phyloP scores from a whole-genome alignment of 2,329 filamentous ascomycete genomes.

The Paraconiothyrium brasiliense region DNA sequence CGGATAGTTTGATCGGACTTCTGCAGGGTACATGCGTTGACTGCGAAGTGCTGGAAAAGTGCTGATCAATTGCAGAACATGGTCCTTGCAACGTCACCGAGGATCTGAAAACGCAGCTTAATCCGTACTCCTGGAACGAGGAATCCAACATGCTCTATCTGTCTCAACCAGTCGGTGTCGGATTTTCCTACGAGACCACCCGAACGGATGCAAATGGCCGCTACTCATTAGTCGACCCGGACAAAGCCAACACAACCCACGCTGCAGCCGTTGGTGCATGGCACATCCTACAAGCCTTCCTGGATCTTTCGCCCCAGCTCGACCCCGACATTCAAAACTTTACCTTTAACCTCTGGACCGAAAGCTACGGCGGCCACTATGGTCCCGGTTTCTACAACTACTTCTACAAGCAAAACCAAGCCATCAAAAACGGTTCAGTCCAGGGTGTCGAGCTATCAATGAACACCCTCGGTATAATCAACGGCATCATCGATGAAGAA shows the following conservation, averaged over 20 bases:
- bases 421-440: constrained; percentile 58
- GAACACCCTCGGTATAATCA: constrained; percentile 64
- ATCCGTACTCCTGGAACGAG: constrained; percentile 53
- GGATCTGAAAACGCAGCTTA: constrained; percentile 46
- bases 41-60: too few species aligned
- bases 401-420: constrained; percentile 65
- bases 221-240: constrained; percentile 43
- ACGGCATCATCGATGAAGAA: constrained; percentile 63
- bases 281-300: constrained; percentile 49
- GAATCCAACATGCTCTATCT: constrained; percentile 52
- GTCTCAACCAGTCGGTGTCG: constrained; percentile 51
- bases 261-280: constrained; percentile 47
- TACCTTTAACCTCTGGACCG: constrained; percentile 61
- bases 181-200: constrained; percentile 51
- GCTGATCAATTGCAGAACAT: constrained; percentile 39
- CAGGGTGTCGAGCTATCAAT: constrained; percentile 62
- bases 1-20: constrained; percentile 64
- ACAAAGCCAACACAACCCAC: constrained; percentile 45
- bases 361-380: constrained; percentile 59
- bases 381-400: constrained; percentile 65
- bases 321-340: constrained; percentile 62
- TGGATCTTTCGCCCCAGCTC: constrained; percentile 50
- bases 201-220: constrained; percentile 35
- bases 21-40: constrained; percentile 53
- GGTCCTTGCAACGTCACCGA: constrained; percentile 58